phyloP scores from a whole-genome alignment of 306 rosid species.

The Trifolium repens region DNA sequence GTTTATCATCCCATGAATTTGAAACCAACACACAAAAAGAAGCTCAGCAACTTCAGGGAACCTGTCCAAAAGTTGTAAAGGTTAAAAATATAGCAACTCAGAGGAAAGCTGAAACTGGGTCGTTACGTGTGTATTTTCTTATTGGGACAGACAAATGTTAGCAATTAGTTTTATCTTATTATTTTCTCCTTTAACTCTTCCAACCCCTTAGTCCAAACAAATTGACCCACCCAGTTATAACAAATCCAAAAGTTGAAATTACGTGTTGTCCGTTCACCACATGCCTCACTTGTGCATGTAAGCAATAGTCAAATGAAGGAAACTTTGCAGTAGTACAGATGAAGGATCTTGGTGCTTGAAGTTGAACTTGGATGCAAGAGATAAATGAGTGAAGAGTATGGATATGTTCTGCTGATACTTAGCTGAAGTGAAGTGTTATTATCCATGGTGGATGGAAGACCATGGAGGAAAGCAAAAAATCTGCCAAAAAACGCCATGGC shows the following conservation, averaged over 20 bases:
- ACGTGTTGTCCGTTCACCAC: no score
- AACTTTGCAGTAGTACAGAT: neutral
- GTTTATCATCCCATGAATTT: slow-evolving; percentile 61
- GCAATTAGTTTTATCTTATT: no score
- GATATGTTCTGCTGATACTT: neutral
- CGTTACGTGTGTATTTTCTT: no score
- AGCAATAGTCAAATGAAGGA: neutral
- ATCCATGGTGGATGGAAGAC: no score
- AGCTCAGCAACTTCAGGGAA: slow-evolving; percentile 70
- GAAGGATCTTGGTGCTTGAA: neutral
- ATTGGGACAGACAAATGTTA: no score
- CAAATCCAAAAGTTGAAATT: no score
- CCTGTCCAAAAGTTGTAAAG: slow-evolving; percentile 45
- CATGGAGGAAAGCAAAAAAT: neutral
- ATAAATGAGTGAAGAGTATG: neutral
- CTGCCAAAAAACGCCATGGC: no score
- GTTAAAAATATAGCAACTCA: neutral
- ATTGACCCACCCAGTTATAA: no score
- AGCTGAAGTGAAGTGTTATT: neutral
- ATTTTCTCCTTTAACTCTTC: no score
- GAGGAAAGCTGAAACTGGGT: neutral
- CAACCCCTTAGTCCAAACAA: no score
- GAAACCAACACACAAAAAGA: slow-evolving; percentile 64
- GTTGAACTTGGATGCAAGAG: neutral
- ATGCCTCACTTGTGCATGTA: no score